Evolutionary conservation across 2,329 filamentous ascomycete species (phyloP).

Genomic region (Teratosphaeria destructans): DNA sequence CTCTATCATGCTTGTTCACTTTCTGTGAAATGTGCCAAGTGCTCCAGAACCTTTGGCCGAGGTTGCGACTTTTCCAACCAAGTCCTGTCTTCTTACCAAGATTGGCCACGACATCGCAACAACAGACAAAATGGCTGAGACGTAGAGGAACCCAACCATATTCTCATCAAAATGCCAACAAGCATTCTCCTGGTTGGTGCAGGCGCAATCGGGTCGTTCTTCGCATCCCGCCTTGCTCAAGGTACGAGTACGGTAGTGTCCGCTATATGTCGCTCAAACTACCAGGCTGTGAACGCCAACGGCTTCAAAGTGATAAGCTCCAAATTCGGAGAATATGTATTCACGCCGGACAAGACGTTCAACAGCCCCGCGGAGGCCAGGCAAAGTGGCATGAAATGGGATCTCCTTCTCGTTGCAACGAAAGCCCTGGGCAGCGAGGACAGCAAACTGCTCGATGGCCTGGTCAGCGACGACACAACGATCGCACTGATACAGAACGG

Average conservation of each 20-base stretch:
- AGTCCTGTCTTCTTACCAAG: too few species aligned
- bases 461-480: conserved; percentile 32
- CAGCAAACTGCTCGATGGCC: conserved; percentile 29
- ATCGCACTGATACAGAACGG: conserved; percentile 55
- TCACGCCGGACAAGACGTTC: conserved; percentile 25
- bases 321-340: conserved; percentile 27
- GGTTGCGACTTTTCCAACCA: background rate
- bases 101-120: too few species aligned
- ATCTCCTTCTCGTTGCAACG: conserved; percentile 39
- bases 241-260: conserved; percentile 28
- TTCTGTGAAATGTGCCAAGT: background rate
- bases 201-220: conserved; percentile 34
- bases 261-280: conserved; percentile 37
- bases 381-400: conserved; percentile 24
- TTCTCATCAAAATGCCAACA: conserved; percentile 8
- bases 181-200: conserved; percentile 34
- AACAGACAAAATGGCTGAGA: too few species aligned
- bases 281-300: conserved; percentile 29
- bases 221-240: conserved; percentile 32
- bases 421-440: conserved; percentile 36
- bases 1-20: background rate
- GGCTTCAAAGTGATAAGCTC: conserved; percentile 34
- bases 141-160: too few species aligned
- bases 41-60: background rate
- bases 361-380: conserved; percentile 27